Evolutionary conservation across 1,139 yeast species (phyloP).

Genomic region (Hansenula sp.): DNA sequence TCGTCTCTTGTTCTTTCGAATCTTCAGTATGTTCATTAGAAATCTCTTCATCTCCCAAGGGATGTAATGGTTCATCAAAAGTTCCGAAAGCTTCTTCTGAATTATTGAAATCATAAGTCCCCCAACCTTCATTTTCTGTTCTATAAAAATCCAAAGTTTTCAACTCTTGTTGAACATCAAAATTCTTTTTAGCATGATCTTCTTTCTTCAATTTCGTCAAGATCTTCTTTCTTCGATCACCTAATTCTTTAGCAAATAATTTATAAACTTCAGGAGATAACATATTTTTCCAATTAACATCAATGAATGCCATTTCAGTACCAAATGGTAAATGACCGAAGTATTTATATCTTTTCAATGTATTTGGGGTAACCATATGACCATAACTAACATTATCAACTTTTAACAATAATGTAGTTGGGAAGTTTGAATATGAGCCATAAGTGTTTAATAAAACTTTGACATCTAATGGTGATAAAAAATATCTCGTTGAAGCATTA

Average conservation of each 20-base stretch:
- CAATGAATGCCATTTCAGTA: slow-evolving; percentile 78
- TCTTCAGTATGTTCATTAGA: slow-evolving; percentile 1
- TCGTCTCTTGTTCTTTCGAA: slow-evolving; percentile 5
- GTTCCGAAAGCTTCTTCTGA: slow-evolving; percentile 11
- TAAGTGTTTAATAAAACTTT: slow-evolving; percentile 65
- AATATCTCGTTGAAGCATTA: slow-evolving; percentile 59
- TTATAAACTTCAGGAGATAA: slow-evolving; percentile 51
- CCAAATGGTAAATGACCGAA: slow-evolving; percentile 82
- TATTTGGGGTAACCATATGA: slow-evolving; percentile 46
- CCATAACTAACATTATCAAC: slow-evolving; percentile 73
- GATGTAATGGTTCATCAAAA: slow-evolving; percentile 7
- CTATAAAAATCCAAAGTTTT: slow-evolving; percentile 54
- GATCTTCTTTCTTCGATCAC: slow-evolving; percentile 52
- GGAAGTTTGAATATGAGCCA: slow-evolving; percentile 61
- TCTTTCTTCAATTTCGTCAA: slow-evolving; percentile 57
- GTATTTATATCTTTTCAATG: slow-evolving; percentile 62
- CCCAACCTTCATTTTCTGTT: slow-evolving; percentile 44
- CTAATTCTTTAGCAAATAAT: slow-evolving; percentile 55
- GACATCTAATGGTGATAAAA: slow-evolving; percentile 75
- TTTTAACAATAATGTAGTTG: slow-evolving; percentile 54
- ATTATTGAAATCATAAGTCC: slow-evolving; percentile 11
- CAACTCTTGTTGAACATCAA: slow-evolving; percentile 59
- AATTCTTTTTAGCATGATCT: slow-evolving; percentile 57
- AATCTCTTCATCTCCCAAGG: slow-evolving; percentile 13
- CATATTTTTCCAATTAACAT: slow-evolving; percentile 69